Base-by-base conservation (phyloP, 306 rosid genomes). In the Vigna nakashimae region DNA sequence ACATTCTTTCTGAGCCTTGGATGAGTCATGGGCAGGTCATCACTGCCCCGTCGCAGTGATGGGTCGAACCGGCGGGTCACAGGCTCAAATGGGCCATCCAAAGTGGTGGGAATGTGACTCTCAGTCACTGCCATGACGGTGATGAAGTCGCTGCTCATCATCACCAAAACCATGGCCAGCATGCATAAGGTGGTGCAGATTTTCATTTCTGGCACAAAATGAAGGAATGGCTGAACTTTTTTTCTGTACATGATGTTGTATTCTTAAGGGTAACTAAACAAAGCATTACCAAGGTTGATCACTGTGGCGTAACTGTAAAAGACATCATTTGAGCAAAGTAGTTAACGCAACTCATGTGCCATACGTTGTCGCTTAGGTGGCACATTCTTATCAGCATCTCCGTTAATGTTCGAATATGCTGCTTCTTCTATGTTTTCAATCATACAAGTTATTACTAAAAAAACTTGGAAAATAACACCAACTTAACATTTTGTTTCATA, bases 71-170 rank as follows among this genome's bases (percentile, higher is more conserved):
- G 90, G 18, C 84, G 86, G 15, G 96, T 92, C 65, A 78, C 85
- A 0, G 98, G 98, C 30, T 81, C 28, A 83, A 89, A 94, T 42
- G 98, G 98, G 10, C 98, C 98, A 17, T 94, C 93, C 13, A 92
- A 84, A 53, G 97, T 92, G 32, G 97, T 80, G 78, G 96, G 94
- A 50, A 92, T 92, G 74, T 16, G 83, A 15, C 51, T 66, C 70
- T 85, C 80, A 22, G 82, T 66, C 75, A 76, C 85, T 57, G 81
- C 79, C 53, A 75, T 55, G 71, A n/a, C 49, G 60, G 46, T 63
- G n/a, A 77, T 55, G 66, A 24, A 52, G 55, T 32, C 57, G n/a
- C 14, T 63, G 66, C 22, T 60, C 18, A 45, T 59, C 26, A 80
- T 30, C 71, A 72, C 49, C 75, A 86, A 69, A 66, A 80, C n/a